phyloP scores from a whole-genome alignment of 2,329 filamentous ascomycete genomes.

The Colletotrichum incanum region DNA sequence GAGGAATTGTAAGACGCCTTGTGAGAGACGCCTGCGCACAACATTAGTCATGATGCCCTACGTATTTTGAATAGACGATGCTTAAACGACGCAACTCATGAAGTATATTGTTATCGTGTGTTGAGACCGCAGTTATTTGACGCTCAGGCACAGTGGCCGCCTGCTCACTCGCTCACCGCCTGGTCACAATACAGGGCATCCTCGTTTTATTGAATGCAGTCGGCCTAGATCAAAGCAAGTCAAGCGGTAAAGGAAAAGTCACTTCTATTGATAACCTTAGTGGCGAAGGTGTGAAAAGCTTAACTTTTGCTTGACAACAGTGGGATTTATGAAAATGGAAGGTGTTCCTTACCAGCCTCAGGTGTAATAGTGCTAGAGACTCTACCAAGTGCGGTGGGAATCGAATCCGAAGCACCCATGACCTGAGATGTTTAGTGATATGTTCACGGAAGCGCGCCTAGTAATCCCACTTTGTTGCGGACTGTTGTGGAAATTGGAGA shows the following conservation, averaged over 20 bases:
- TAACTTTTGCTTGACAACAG: not conserved
- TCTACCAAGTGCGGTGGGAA: too few relatives aligned
- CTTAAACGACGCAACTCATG: not conserved
- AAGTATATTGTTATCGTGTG: too few relatives aligned
- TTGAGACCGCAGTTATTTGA: too few relatives aligned
- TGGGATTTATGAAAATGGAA: not conserved
- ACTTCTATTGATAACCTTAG: too few relatives aligned
- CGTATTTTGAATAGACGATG: slow-evolving; percentile 9
- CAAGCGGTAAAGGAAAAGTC: too few relatives aligned
- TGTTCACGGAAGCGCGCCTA: too few relatives aligned
- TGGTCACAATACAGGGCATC: not conserved
- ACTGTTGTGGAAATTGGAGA: too few relatives aligned
- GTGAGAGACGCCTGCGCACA: not conserved
- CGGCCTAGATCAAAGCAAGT: not conserved
- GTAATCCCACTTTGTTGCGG: too few relatives aligned
- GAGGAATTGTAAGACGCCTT: slow-evolving; percentile 53
- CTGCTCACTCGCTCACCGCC: not conserved
- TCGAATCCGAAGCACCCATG: too few relatives aligned
- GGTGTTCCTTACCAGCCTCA: not conserved
- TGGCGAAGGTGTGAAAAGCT: not conserved
- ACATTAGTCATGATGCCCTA: not conserved
- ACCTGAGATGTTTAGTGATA: not conserved
- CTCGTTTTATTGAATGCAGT: not conserved
- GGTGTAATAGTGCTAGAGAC: not conserved
- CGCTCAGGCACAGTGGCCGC: too few relatives aligned